These are phyloP conservation scores for Maudiozyma saulgeensis DNA, from an alignment of 805 yeast species.

Conservation along the genomic window DNA sequence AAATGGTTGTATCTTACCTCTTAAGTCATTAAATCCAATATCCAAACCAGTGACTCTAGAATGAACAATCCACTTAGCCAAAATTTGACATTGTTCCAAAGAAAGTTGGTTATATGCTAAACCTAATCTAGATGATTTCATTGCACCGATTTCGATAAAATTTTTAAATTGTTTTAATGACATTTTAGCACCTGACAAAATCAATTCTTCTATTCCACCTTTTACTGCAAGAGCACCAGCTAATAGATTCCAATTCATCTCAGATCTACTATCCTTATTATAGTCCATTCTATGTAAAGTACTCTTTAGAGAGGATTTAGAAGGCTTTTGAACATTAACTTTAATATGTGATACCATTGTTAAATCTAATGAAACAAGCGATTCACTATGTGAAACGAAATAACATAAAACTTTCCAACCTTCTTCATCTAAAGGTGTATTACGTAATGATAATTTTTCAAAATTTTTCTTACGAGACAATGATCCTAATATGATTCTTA, in stretches of 20 bases:
- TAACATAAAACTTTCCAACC: constrained; percentile 81
- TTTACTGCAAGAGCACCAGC: constrained; percentile 66
- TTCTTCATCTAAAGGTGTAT: constrained; percentile 60
- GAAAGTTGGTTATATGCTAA: constrained; percentile 68
- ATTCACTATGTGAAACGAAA: constrained; percentile 58
- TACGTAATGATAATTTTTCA: constrained; percentile 66
- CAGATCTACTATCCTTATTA: constrained; percentile 40
- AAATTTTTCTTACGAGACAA: constrained; percentile 53
- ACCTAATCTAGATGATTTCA: constrained; percentile 56
- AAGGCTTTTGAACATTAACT: constrained; percentile 31
- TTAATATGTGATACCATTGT: constrained; percentile 38
- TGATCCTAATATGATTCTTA: constrained; percentile 57
- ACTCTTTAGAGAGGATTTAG: constrained; percentile 24
- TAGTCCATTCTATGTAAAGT: constrained; percentile 31
- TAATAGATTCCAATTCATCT: constrained; percentile 75
- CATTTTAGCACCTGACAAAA: constrained; percentile 76
- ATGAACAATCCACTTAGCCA: constrained; percentile 50
- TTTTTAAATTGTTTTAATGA: constrained; percentile 40
- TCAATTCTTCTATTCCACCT: constrained; percentile 72
- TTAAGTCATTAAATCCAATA: constrained; percentile 69
- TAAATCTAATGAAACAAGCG: constrained; percentile 51
- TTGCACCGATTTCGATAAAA: constrained; percentile 53
- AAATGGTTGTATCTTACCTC: constrained; percentile 28
- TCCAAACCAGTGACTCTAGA: constrained; percentile 58
- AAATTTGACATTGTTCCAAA: constrained; percentile 43